phyloP scores from a whole-genome alignment of 2,329 filamentous ascomycete genomes.

The Colletotrichum chrysophilum region DNA sequence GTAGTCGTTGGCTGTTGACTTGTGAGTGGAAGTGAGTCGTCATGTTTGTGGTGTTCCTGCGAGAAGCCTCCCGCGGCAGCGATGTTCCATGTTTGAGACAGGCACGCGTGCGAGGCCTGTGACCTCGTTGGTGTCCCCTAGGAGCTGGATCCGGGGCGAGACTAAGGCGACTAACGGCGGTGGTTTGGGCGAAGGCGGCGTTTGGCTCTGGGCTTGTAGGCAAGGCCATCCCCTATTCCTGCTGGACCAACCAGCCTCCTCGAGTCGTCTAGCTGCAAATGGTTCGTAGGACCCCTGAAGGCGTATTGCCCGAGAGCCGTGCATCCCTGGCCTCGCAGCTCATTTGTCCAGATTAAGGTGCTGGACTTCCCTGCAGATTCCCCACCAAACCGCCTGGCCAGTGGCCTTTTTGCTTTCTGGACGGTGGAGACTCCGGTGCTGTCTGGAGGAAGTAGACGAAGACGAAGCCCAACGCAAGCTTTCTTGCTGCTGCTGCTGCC shows the following conservation, averaged over 20 bases:
- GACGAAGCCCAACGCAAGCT: not conserved
- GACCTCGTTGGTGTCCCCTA: not conserved
- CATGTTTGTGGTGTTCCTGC: not conserved
- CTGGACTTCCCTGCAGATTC: slow-evolving; percentile 4
- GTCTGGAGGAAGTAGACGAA: not conserved
- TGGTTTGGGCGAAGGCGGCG: slow-evolving; percentile 4
- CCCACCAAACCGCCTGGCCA: slow-evolving; percentile 6
- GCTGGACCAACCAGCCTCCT: slow-evolving; percentile 11
- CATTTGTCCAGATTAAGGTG: slow-evolving; percentile 21
- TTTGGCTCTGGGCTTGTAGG: not conserved
- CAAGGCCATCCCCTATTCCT: slow-evolving; percentile 5
- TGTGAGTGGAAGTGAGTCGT: not conserved
- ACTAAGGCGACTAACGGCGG: slow-evolving; percentile 16
- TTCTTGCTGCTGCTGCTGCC: not conserved
- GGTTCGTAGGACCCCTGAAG: slow-evolving; percentile 13
- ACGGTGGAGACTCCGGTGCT: not conserved
- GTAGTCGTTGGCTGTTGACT: not conserved
- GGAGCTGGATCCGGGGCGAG: not conserved
- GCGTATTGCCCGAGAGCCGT: slow-evolving; percentile 11
- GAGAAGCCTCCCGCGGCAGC: not conserved
- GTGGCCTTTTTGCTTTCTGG: slow-evolving; percentile 10
- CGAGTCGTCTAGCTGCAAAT: slow-evolving; percentile 1
- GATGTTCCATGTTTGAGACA: slow-evolving; percentile 5
- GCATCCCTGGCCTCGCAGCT: slow-evolving; percentile 1
- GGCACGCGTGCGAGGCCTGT: slow-evolving; percentile 4